These are phyloP conservation scores for Hibiscus mutabilis DNA, from an alignment of 345 rosid genomes.

Conservation along the genomic window DNA sequence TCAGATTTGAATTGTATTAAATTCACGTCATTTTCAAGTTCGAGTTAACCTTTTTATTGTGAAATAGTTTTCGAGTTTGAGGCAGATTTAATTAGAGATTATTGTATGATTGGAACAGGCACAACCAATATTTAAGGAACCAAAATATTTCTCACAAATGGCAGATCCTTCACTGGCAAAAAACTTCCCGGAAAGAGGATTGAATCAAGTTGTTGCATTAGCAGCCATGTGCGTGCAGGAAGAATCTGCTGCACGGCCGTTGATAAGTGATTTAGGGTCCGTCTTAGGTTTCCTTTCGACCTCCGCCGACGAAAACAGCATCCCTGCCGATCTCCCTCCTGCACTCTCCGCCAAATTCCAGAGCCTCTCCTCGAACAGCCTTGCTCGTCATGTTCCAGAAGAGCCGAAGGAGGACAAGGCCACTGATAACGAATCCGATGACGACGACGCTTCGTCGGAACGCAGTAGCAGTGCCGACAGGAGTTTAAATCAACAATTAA, in stretches of 20 bases:
- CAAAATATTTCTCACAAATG: constrained; percentile 61
- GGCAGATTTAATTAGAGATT: neutral
- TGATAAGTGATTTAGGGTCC: constrained; percentile 67
- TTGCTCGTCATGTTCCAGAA: too few relatives aligned
- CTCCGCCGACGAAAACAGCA: constrained; percentile 16
- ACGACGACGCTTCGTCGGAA: neutral
- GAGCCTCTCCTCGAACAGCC: neutral
- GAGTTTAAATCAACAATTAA: neutral
- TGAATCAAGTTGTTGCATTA: constrained; percentile 82
- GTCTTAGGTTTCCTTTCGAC: constrained; percentile 51
- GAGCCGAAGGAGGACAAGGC: neutral
- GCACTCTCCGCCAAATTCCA: constrained; percentile 6
- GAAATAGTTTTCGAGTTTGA: too few relatives aligned
- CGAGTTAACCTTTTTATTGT: too few relatives aligned
- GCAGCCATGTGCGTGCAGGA: constrained; percentile 90
- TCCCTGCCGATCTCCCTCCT: constrained; percentile 1
- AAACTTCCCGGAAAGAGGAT: constrained; percentile 52
- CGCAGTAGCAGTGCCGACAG: neutral
- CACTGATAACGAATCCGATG: neutral
- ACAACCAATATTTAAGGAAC: constrained; percentile 59
- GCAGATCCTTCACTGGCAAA: constrained; percentile 59
- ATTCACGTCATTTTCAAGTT: too few relatives aligned
- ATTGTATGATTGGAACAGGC: constrained; percentile 30
- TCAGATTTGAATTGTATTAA: too few relatives aligned
- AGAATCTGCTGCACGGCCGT: constrained; percentile 68